phyloP scores from a whole-genome alignment of 2,329 filamentous ascomycete genomes.

The Gnomoniopsis sp. region DNA sequence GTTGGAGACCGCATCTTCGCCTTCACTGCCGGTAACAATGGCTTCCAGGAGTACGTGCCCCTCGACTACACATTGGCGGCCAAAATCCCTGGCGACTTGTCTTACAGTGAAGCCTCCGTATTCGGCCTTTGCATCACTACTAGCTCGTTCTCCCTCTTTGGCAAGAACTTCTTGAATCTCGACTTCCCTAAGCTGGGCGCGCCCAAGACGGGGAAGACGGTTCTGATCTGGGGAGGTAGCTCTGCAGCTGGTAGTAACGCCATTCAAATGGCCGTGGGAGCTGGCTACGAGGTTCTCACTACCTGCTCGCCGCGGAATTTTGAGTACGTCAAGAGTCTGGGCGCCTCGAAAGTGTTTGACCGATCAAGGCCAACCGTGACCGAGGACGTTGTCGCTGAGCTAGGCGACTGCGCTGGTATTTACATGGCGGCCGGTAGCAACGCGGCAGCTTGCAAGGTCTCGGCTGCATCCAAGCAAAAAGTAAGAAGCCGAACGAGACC shows the following conservation, averaged over 20 bases:
- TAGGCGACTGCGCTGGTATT: constrained; percentile 22
- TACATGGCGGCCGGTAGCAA: constrained; percentile 14
- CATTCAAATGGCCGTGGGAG: constrained; percentile 40
- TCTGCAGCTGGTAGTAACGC: constrained; percentile 42
- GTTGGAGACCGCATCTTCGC: constrained; percentile 29
- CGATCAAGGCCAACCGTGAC: constrained; percentile 33
- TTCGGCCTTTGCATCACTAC: constrained; percentile 23
- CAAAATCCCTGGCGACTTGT: constrained; percentile 20
- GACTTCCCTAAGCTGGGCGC: constrained; percentile 20
- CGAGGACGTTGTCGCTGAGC: constrained; percentile 27
- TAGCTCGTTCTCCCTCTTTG: constrained; percentile 21
- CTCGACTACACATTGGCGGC: constrained; percentile 17
- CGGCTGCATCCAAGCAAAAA: constrained; percentile 15
- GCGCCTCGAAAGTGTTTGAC: constrained; percentile 42
- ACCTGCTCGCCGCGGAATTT: constrained; percentile 41
- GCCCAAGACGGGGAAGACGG: constrained; percentile 22
- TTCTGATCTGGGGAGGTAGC: constrained; percentile 50
- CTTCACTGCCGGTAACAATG: constrained; percentile 20
- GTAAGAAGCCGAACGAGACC: too few species aligned
- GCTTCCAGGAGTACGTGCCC: constrained; percentile 24
- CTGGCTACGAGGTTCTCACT: constrained; percentile 42
- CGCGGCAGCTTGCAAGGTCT: constrained; percentile 10
- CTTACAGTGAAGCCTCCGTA: constrained; percentile 21
- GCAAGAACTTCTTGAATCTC: constrained; percentile 20
- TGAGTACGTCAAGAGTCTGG: constrained; percentile 38